Evolutionary conservation across 164 flowering plant genomes (phyloP).

Genomic region (Umbilicus rupestris): DNA sequence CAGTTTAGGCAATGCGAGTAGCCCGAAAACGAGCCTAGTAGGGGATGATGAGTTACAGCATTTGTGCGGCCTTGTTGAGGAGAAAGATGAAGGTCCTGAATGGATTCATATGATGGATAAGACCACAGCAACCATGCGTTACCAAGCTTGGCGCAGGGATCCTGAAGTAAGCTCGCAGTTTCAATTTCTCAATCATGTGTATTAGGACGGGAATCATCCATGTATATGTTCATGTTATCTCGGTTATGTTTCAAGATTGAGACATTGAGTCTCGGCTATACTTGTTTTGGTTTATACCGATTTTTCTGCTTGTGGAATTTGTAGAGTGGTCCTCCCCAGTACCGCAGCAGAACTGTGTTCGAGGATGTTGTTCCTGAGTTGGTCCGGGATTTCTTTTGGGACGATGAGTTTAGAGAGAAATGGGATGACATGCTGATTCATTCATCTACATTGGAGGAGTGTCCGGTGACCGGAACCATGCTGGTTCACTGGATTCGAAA

Average conservation of each 20-base stretch:
- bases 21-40: neutral
- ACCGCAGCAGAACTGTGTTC: conserved; percentile 6
- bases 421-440: conserved; percentile 76
- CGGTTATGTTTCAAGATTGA: neutral
- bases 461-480: conserved; percentile 58
- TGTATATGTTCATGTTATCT: neutral
- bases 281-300: neutral
- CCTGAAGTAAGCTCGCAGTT: conserved; percentile 1
- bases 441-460: conserved; percentile 39
- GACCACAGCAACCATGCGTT: conserved; percentile 3
- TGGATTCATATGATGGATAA: conserved; percentile 8
- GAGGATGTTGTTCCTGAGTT: conserved; percentile 8
- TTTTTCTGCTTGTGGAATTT: neutral
- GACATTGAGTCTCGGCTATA: neutral
- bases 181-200: neutral
- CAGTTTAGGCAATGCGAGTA: neutral
- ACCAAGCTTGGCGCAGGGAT: conserved; percentile 10
- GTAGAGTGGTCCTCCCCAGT: conserved; percentile 11
- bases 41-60: conserved; percentile 2
- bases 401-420: conserved; percentile 14
- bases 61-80: conserved; percentile 2
- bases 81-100: neutral
- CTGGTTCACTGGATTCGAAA: conserved; percentile 67
- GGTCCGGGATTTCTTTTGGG: conserved; percentile 10
- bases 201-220: no score